A percentile compares a stretch with the other conserved stretches of the same genome.
These are phyloP conservation scores for Rugonectria rugulosa DNA, from an alignment of 2,329 filamentous ascomycete genomes.

Conservation along the genomic window DNA sequence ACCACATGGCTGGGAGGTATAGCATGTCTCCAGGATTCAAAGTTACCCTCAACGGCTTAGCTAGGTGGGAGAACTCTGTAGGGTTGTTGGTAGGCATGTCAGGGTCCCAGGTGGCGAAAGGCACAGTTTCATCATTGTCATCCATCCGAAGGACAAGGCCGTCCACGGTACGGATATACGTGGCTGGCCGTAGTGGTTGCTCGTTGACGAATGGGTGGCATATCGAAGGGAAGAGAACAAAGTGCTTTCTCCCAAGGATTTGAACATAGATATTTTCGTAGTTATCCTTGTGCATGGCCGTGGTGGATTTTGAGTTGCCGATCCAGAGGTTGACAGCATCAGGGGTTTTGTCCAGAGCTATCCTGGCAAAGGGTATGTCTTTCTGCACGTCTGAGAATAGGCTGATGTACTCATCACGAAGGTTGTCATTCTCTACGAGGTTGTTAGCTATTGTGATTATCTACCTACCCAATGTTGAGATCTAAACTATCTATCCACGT, in stretches of 20 bases:
- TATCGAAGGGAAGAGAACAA: conserved; percentile 75
- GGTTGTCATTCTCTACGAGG: conserved; percentile 76
- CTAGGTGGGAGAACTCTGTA: conserved; percentile 67
- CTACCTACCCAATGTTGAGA: too few species aligned
- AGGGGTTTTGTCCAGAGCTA: conserved; percentile 70
- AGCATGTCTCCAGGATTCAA: conserved; percentile 79
- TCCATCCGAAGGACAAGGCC: conserved; percentile 46
- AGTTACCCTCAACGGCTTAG: conserved; percentile 70
- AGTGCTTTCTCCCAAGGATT: conserved; percentile 75
- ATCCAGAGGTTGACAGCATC: conserved; percentile 88
- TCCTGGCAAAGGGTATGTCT: conserved; percentile 74
- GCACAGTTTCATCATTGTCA: conserved; percentile 53
- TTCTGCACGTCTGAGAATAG: conserved; percentile 70
- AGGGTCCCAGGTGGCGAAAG: conserved; percentile 80
- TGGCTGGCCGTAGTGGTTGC: conserved; percentile 60
- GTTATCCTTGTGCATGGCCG: conserved; percentile 81
- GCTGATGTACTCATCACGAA: conserved; percentile 73
- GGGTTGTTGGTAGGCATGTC: conserved; percentile 59
- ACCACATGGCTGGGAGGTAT: conserved; percentile 84
- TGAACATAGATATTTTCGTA: conserved; percentile 89
- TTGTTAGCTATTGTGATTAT: background rate
- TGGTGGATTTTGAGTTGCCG: conserved; percentile 73
- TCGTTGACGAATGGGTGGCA: conserved; percentile 76
- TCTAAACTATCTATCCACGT: background rate
- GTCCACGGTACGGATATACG: conserved; percentile 57